Base-by-base conservation (phyloP, 2,329 filamentous ascomycete species). In the Elsinoe australis region DNA sequence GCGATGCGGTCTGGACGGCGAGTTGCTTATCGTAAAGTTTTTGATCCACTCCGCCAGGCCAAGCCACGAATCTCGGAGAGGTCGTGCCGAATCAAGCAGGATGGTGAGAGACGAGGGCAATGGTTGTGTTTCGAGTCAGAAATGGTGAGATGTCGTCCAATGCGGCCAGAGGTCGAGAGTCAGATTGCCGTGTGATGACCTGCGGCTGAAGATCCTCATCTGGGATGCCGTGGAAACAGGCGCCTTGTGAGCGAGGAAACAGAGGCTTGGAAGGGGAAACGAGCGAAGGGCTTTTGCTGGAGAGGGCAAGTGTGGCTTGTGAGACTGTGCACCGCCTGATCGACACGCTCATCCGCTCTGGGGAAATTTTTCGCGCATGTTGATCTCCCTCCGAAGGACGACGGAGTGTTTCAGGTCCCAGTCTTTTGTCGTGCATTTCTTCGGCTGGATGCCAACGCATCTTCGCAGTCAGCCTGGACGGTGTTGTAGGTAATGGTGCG, bases 251-350 rank as follows among this genome's bases (percentile, higher is more conserved):
- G 10, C 3, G 28, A 17, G 18, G 21, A 17, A 44, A 44, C 39
- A 44, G 39, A 44, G 39, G 39, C 21, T 21, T 26, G 26, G 35
- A 18, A 21, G 24, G 24, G 38, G 34, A 18, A n/a, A n/a, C n/a
- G n/a, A n/a, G n/a, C n/a, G n/a, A n/a, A n/a, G n/a, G n/a, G n/a
- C n/a, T n/a, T n/a, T n/a, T n/a, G n/a, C n/a, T 18, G 22, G 28
- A 31, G 39, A 15, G 28, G 24, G 18, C n/a, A 41, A 21, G 39
- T 44, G 39, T 44, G 39, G 39, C 39, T 44, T 44, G 39, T 32
- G 24, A 31, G 39, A 32, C 36, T 41, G 39, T 44, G 39, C 39
- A 44, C 39, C 39, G 39, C 39, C 39, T 31, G 39, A 44, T 44
- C 39, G 21, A 44, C 39, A 31, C 24, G 26, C 24, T 15, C 14